These are phyloP conservation scores for Gloeopeniophorella convolvens DNA, from an alignment of 768 basidiomycete genomes.

Conservation along the genomic window DNA sequence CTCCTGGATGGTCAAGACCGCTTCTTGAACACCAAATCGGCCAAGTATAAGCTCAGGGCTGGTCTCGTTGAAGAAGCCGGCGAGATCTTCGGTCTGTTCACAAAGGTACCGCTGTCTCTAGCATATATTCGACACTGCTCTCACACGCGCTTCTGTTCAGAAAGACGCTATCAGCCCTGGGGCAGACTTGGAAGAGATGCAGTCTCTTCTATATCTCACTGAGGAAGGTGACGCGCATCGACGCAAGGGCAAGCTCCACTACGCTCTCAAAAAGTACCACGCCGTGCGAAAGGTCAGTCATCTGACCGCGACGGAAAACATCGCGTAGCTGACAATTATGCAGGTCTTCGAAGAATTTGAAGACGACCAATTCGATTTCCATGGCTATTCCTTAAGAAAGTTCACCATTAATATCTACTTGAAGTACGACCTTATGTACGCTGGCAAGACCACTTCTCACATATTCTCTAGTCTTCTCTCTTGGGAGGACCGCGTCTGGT, in stretches of 20 bases:
- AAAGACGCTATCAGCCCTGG: conserved; percentile 77
- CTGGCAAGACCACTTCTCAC: background rate
- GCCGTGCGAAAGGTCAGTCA: conserved; percentile 60
- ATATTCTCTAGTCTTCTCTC: conserved; percentile 51
- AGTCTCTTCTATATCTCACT: conserved; percentile 78
- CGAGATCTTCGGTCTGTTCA: conserved; percentile 76
- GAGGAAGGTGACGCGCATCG: conserved; percentile 76
- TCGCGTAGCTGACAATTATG: background rate
- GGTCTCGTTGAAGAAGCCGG: conserved; percentile 75
- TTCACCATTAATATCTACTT: conserved; percentile 82
- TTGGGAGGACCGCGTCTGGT: conserved; percentile 77
- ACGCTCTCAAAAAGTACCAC: conserved; percentile 83
- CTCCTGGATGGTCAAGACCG: conserved; percentile 89
- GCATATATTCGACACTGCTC: background rate
- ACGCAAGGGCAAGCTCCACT: conserved; percentile 55
- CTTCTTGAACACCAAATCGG: conserved; percentile 89
- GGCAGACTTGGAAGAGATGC: conserved; percentile 91
- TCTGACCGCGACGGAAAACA: background rate
- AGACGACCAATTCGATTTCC: conserved; percentile 98
- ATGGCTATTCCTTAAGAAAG: conserved; percentile 87
- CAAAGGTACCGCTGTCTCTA: conserved; percentile 50
- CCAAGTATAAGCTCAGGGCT: conserved; percentile 83
- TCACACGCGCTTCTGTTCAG: conserved; percentile 32
- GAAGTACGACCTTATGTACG: conserved; percentile 47
- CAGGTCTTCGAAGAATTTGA: conserved; percentile 82